phyloP scores from a whole-genome alignment of 768 basidiomycete species.

The Suillus ampliporus region DNA sequence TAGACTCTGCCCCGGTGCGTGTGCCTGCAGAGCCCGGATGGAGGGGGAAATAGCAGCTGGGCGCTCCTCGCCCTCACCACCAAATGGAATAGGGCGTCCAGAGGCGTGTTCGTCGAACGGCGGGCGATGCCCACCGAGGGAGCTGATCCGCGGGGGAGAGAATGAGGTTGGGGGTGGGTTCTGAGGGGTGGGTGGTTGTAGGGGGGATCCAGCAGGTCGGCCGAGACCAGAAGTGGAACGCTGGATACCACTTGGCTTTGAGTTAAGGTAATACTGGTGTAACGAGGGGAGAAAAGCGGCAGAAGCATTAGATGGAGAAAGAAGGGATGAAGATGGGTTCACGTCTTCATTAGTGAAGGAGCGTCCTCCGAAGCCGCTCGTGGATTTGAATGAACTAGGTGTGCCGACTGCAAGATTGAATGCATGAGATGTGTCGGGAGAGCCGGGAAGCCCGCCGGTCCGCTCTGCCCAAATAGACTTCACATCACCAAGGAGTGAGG shows the following conservation, averaged over 20 bases:
- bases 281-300: slow-evolving; percentile 82
- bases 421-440: slow-evolving; percentile 40
- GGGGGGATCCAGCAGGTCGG: slow-evolving; percentile 16
- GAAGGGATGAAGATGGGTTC: slow-evolving; percentile 35
- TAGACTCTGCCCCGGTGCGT: slow-evolving; percentile 89
- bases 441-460: slow-evolving; percentile 38
- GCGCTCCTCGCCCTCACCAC: slow-evolving; percentile 30
- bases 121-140: slow-evolving; percentile 12
- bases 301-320: slow-evolving; percentile 78
- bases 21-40: slow-evolving; percentile 80
- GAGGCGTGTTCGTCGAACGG: slow-evolving; percentile 7
- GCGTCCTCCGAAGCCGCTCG: slow-evolving; percentile 41
- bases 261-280: slow-evolving; percentile 68
- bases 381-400: slow-evolving; percentile 59
- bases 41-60: slow-evolving; percentile 61
- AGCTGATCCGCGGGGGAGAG: slow-evolving; percentile 31
- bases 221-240: slow-evolving; percentile 29
- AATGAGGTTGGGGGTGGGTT: slow-evolving; percentile 18
- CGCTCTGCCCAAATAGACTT: slow-evolving; percentile 83
- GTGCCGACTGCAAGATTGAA: slow-evolving; percentile 42
- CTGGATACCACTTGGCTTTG: slow-evolving; percentile 39
- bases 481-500: slow-evolving; percentile 75
- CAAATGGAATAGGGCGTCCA: slow-evolving; percentile 36
- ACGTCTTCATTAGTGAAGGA: slow-evolving; percentile 19
- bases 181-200: slow-evolving; percentile 8